phyloP scores from a whole-genome alignment of 306 rosid species.

The Fragaria iinumae region DNA sequence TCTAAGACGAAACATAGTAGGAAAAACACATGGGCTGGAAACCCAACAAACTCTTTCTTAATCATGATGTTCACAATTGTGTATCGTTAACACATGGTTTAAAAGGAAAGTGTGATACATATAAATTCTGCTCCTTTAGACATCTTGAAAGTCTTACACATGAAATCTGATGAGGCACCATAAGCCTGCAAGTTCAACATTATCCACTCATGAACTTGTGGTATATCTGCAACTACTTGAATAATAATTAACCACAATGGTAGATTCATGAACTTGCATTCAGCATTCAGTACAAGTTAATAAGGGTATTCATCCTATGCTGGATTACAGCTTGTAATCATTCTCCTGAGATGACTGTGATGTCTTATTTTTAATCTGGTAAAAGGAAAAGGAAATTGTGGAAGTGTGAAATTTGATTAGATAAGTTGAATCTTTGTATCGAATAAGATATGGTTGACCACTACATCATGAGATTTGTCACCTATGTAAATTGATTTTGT shows the following conservation, averaged over 20 bases:
- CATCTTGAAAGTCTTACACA: background rate
- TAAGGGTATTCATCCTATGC: background rate
- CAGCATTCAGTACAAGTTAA: background rate
- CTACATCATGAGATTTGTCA: background rate
- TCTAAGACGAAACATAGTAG: no score
- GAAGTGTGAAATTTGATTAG: background rate
- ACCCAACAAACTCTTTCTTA: background rate
- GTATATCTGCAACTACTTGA: background rate
- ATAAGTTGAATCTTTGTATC: background rate
- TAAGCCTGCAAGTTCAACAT: background rate
- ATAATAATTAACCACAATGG: background rate
- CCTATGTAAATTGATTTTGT: background rate
- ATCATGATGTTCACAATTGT: conserved; percentile 7
- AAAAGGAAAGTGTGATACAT: background rate
- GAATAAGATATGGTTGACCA: background rate
- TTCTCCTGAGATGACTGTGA: background rate
- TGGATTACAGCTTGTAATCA: background rate
- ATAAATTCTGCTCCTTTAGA: background rate
- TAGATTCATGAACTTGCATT: background rate
- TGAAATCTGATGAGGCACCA: background rate
- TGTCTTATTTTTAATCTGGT: background rate
- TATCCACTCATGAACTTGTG: background rate
- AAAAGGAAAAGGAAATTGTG: background rate
- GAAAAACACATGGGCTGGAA: no score
- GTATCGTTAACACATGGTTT: background rate